Base-by-base conservation (phyloP, 2,329 filamentous ascomycete species). In the Exserohilum turcica region DNA sequence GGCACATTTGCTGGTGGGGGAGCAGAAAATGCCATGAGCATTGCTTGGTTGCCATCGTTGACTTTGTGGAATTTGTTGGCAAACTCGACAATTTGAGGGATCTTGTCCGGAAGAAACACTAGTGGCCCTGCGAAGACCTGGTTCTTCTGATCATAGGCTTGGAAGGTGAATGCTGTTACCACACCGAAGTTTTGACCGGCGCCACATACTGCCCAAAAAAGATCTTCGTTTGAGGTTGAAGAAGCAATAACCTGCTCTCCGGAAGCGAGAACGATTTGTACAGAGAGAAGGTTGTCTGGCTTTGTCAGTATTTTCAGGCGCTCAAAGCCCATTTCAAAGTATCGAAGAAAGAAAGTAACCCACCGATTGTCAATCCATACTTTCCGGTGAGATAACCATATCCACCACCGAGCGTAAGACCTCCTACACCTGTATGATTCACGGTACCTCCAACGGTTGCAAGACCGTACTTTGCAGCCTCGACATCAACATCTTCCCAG, bases 391-490 rank as follows among this genome's bases (percentile, higher is more conserved):
- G 71, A 68, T 81, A 80, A 1, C 85, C 84, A 61, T 83, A 84
- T 1, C 84, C 85, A 19, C 84, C 84, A 0, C 83, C 83, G 67
- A 74, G 52, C 1, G 69, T 73, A 12, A 87, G 72, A 0, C 83
- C 85, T 2, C 83, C 84, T 5, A 87, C 81, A 5, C 85, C 85
- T 1, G 84, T 87, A 57, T 86, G 82, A 36, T 82, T 82, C 8
- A 87, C 83, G 0, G 84, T 86, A 2, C 85, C 85, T 7, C 84
- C 84, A 0, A 86, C 82, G 1, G 83, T 83, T 2, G 83, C 84
- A 2, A 87, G 77, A 0, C 78, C 78, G 60, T 83, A 72, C 42
- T 78, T 68, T 45, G 74, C 80, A 0, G 79, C 79, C 0, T 78
- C 79, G 5, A 75, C 69, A 57, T 86, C 83, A 10, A 86, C 79